Conservation (phyloP, 495 filamentous ascomycete genomes). For the Terfezia claveryi region DNA sequence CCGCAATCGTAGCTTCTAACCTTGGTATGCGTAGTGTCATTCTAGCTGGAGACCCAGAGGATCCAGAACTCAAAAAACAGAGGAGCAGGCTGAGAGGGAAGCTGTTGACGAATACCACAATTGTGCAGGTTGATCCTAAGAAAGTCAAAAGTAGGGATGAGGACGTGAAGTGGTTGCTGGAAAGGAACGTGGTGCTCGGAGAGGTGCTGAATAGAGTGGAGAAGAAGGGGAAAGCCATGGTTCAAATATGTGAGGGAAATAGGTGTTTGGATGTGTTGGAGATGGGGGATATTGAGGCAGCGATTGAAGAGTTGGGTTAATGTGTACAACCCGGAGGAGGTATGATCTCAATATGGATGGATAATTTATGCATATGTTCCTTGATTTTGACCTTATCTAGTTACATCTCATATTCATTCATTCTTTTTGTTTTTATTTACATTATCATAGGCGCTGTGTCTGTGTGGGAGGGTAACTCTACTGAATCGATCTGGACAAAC, state of each 20-base stretch:
- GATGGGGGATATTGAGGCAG: slow-evolving; percentile 17
- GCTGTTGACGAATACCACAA: slow-evolving; percentile 18
- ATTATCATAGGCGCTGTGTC: too few relatives aligned
- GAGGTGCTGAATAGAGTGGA: slow-evolving; percentile 1
- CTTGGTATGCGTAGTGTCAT: slow-evolving; percentile 33
- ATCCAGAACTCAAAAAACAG: slow-evolving; percentile 20
- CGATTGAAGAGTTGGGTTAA: slow-evolving; percentile 16
- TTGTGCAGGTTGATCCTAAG: slow-evolving; percentile 22
- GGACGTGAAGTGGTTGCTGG: slow-evolving; percentile 21
- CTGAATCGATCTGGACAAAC: too few relatives aligned
- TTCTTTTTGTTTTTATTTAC: too few relatives aligned
- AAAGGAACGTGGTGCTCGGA: slow-evolving; percentile 8
- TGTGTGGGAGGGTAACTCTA: too few relatives aligned
- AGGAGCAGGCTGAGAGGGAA: slow-evolving; percentile 17
- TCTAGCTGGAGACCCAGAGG: slow-evolving; percentile 25
- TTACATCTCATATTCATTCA: too few relatives aligned
- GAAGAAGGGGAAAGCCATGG: slow-evolving; percentile 7
- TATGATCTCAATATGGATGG: too few relatives aligned
- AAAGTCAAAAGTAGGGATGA: slow-evolving; percentile 24
- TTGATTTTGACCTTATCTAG: too few relatives aligned
- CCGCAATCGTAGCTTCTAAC: slow-evolving; percentile 43
- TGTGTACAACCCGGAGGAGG: too few relatives aligned
- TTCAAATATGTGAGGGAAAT: slow-evolving; percentile 17
- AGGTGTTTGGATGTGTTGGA: slow-evolving; percentile 20
- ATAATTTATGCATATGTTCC: too few relatives aligned